These are phyloP conservation scores for Cryomyces minteri DNA, from an alignment of 495 filamentous ascomycete genomes.

Conservation along the genomic window DNA sequence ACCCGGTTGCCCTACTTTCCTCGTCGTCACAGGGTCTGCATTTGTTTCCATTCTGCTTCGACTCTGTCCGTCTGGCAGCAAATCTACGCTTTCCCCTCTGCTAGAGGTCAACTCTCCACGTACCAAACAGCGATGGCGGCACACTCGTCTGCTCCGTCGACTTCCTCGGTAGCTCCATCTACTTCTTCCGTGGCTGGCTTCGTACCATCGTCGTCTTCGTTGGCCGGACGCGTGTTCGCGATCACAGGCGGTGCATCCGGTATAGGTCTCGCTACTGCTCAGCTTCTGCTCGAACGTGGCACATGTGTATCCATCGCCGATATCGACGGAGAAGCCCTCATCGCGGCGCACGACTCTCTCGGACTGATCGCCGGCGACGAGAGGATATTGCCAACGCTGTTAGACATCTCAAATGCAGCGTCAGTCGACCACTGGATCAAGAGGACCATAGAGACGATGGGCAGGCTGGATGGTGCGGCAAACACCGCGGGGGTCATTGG, in stretches of 20 bases:
- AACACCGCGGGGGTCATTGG: conserved; percentile 27
- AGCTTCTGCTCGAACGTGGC: conserved; percentile 5
- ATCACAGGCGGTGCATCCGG: conserved; percentile 7
- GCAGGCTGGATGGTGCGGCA: conserved; percentile 17
- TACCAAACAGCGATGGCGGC: too few species aligned
- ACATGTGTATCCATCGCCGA: conserved; percentile 7
- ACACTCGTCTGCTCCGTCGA: too few species aligned
- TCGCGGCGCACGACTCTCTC: background rate
- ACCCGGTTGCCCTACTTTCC: too few species aligned
- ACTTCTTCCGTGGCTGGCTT: too few species aligned
- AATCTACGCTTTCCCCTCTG: too few species aligned
- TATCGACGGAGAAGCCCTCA: background rate
- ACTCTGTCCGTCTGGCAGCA: too few species aligned
- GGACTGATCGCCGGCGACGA: background rate
- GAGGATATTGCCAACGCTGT: background rate
- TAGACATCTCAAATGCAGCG: conserved; percentile 8
- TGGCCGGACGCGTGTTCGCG: conserved; percentile 3
- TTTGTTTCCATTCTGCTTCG: too few species aligned
- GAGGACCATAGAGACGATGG: conserved; percentile 11
- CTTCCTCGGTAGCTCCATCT: too few species aligned
- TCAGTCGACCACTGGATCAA: conserved; percentile 10
- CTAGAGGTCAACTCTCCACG: too few species aligned
- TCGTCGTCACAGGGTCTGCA: too few species aligned
- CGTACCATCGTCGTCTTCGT: background rate
- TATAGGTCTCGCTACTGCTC: conserved; percentile 6